Base-by-base conservation (phyloP, 768 basidiomycete genomes). In the Pleurotus sapidus region DNA sequence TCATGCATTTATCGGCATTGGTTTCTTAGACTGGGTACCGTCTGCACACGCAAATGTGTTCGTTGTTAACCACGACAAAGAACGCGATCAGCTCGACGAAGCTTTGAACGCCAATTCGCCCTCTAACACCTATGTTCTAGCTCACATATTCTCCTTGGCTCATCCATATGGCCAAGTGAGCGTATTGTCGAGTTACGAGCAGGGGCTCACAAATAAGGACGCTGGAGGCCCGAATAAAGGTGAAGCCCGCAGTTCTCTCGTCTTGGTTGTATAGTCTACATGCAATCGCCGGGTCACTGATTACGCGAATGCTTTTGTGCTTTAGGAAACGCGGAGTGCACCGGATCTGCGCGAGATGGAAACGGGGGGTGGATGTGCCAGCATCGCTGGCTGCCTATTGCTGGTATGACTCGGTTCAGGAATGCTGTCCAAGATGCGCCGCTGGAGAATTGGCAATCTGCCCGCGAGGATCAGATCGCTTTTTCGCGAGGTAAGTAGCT, bases 351-450 rank as follows among this genome's bases (percentile, higher is more conserved):
- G 1, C 69, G 75, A 9, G 60, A 70, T 11, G 85, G 83, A 2
- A 66, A 71, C n/a, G 74, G 74, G 14, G 83, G 84, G 1, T 87
- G 84, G 84, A 70, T 83, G 38, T 87, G 85, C 64, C 85, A 20
- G 20, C 20, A 20, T 20, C 20, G 20, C 20, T 20, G 20, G 20
- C 20, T 20, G 2, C 77, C 84, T 4, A 71, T 87, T 43, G 69
- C 74, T 2, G 85, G 85, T 4, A 86, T 87, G 84, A 77, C 77
- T n/a, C 83, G 82, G 1, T 87, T 87, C 73, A 74, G 79, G 30
- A 84, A 86, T 61, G 72, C 74, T 30, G 86, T 86, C 11, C 84
- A 84, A 4, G 42, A 43, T 43, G 42, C 42, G 42, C n/a, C n/a
- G 8, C 53, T 82, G 9, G 68, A 15, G 8, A 20, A 20, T 20